Evolutionary conservation across 177 flowering plant species (phyloP).

Genomic region (Vitis hybrid): DNA sequence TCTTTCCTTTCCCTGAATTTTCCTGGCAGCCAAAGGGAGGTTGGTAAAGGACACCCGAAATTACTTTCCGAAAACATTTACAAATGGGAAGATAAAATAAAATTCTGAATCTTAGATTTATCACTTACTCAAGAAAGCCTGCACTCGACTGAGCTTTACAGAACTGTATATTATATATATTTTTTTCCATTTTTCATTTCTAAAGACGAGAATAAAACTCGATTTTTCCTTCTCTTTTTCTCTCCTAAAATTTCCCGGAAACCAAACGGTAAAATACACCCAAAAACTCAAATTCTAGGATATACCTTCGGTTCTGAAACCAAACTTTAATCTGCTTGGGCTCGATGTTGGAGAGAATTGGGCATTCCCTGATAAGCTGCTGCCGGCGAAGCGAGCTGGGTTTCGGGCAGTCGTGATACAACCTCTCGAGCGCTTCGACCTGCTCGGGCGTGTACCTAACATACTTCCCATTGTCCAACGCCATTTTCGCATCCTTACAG

Average conservation of each 20-base stretch:
- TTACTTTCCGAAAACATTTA: too few species aligned
- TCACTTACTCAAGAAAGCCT: too few species aligned
- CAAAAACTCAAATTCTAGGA: background rate
- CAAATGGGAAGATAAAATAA: too few species aligned
- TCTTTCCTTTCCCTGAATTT: background rate
- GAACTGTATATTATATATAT: too few species aligned
- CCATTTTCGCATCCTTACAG: constrained; percentile 17
- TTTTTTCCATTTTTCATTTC: too few species aligned
- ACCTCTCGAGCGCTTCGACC: constrained; percentile 51
- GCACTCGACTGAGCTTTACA: too few species aligned
- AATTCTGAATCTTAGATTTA: too few species aligned
- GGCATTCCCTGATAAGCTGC: constrained; percentile 48
- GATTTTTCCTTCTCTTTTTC: background rate
- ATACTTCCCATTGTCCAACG: constrained; percentile 47
- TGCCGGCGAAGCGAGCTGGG: constrained; percentile 51
- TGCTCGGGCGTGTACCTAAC: constrained; percentile 54
- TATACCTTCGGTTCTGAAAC: constrained; percentile 50
- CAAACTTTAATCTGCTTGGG: constrained; percentile 56
- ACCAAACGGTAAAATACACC: background rate
- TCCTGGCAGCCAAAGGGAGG: background rate
- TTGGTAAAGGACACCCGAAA: too few species aligned
- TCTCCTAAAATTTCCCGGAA: background rate
- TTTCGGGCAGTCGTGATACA: constrained; percentile 49
- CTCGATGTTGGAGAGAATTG: constrained; percentile 47
- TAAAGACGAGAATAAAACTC: too few species aligned